phyloP scores from a whole-genome alignment of 768 basidiomycete species.

The Xerocomellus intermedius region DNA sequence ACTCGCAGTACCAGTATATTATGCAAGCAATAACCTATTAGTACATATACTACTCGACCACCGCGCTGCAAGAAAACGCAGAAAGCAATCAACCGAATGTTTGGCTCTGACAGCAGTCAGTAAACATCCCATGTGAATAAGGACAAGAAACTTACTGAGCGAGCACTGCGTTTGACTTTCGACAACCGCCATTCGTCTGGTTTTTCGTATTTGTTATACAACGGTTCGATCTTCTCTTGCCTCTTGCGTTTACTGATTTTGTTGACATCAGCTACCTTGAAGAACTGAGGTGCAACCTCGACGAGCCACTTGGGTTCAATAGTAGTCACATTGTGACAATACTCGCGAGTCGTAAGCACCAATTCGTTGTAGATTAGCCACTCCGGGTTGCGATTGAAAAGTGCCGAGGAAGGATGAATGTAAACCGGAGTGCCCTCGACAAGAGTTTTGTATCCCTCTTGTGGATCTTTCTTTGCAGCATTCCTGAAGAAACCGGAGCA shows the following conservation, averaged over 20 bases:
- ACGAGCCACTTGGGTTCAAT: slow-evolving; percentile 99
- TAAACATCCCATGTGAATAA: not conserved
- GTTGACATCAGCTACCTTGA: slow-evolving; percentile 96
- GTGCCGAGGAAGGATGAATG: slow-evolving; percentile 93
- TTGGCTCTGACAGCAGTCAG: slow-evolving; percentile 60
- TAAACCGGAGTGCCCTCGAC: slow-evolving; percentile 99
- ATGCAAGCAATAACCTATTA: slow-evolving; percentile 6
- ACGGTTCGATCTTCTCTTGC: slow-evolving; percentile 95
- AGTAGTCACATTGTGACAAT: slow-evolving; percentile 89
- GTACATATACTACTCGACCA: slow-evolving; percentile 12
- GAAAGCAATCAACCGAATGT: slow-evolving; percentile 68
- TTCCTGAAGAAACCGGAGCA: slow-evolving; percentile 98
- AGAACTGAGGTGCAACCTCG: slow-evolving; percentile 97
- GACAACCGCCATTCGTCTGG: slow-evolving; percentile 93
- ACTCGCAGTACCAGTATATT: not conserved
- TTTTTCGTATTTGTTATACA: slow-evolving; percentile 95
- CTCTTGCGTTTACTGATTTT: slow-evolving; percentile 96
- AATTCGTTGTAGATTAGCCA: slow-evolving; percentile 97
- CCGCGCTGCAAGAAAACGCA: not conserved
- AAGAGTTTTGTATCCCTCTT: slow-evolving; percentile 97
- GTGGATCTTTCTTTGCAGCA: slow-evolving; percentile 97
- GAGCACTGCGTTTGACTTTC: slow-evolving; percentile 87
- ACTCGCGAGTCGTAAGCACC: slow-evolving; percentile 94
- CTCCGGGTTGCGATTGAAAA: slow-evolving; percentile 96
- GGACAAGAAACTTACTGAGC: slow-evolving; percentile 53